Base-by-base conservation (phyloP, 495 filamentous ascomycete species). In the Cetradonia linearis region DNA sequence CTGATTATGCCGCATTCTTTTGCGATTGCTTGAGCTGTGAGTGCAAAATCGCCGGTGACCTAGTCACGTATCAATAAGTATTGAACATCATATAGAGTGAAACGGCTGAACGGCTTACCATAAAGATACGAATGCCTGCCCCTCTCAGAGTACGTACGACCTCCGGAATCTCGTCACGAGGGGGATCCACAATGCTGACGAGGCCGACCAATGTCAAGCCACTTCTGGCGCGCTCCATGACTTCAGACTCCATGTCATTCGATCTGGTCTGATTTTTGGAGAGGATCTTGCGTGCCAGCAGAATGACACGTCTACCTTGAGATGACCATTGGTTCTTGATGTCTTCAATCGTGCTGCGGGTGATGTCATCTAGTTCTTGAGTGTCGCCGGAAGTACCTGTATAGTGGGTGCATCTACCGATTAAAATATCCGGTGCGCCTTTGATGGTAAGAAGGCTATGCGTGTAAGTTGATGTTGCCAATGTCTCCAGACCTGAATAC, bases 1-100 rank as follows among this genome's bases (percentile, higher is more conserved):
- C 14, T 83, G 62, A 84, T 77, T 67, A 88, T 89, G 14, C 83
- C 83, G 63, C 82, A 83, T 25, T 86, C 78, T 4, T 73, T 69
- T 6, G 85, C 85, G 60, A 89, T 88, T 3, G 85, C 83, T 62
- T 80, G 76, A 0, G 85, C 86, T 2, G 86, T 89, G 25, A 86
- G 74, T 13, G 82, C 81, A 63, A 84, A 86, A 67, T 91, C 86
- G 36, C 87, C 86, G 28, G 86, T 44, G n/a, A 44, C 40, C 40
- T 44, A 20, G 7, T 8, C 9, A 20, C 18, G n/a, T 44, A 0
- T 44, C 23, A 44, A 11, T 23, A n/a, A n/a, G n/a, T n/a, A n/a
- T n/a, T n/a, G n/a, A n/a, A n/a, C n/a, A n/a, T n/a, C n/a, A n/a
- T n/a, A n/a, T n/a, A n/a, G n/a, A n/a, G n/a, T n/a, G 40, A 18